Evolutionary conservation across 2,329 filamentous ascomycete genomes (phyloP).

Genomic region (Sporothrix brasiliensis): DNA sequence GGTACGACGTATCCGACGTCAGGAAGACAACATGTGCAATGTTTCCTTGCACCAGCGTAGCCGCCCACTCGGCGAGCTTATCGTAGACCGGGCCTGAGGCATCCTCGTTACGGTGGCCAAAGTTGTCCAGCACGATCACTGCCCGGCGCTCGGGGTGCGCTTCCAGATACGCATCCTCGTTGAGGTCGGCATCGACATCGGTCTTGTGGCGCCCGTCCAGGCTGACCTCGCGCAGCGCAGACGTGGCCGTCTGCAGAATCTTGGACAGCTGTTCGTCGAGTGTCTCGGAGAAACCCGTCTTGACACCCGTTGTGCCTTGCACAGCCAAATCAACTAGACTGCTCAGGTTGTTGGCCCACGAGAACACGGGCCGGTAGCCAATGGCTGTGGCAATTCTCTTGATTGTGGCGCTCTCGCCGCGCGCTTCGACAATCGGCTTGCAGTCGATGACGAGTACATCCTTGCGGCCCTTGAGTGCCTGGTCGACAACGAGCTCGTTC

Average conservation of each 20-base stretch:
- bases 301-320: conserved; percentile 90
- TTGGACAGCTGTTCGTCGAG: conserved; percentile 86
- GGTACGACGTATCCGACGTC: conserved; percentile 84
- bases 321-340: conserved; percentile 90
- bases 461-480: conserved; percentile 73
- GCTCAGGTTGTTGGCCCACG: conserved; percentile 93
- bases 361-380: conserved; percentile 91
- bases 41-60: conserved; percentile 80
- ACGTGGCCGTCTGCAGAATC: conserved; percentile 81
- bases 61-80: conserved; percentile 87
- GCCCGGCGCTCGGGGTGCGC: conserved; percentile 81
- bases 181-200: conserved; percentile 57
- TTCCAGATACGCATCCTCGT: conserved; percentile 85
- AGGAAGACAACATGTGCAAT: conserved; percentile 93
- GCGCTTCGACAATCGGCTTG: conserved; percentile 87
- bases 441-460: conserved; percentile 88
- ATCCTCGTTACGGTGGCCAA: conserved; percentile 75
- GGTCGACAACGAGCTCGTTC: conserved; percentile 81
- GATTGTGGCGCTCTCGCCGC: conserved; percentile 85
- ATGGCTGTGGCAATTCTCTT: conserved; percentile 78
- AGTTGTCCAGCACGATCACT: conserved; percentile 89
- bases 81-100: conserved; percentile 67
- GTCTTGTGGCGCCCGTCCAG: conserved; percentile 69
- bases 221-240: conserved; percentile 76
- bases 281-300: conserved; percentile 91